Percentiles rank a stretch among this genome's conserved stretches.
Evolutionary conservation across 768 basidiomycete species (phyloP).

Genomic region (Pholiota microspora): DNA sequence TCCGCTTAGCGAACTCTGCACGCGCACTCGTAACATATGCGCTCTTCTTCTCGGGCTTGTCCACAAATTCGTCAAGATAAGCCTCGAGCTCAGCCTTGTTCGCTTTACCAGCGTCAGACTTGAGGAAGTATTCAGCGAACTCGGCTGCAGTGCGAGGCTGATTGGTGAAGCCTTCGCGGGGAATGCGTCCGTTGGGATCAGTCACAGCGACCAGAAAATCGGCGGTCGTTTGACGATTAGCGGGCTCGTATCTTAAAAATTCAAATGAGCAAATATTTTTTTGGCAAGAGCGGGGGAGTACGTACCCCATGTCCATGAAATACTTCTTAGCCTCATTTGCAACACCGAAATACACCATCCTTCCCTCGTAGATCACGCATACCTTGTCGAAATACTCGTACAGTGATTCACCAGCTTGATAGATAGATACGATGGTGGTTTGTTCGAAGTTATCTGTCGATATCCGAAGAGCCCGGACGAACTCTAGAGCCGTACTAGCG

Average conservation of each 20-base stretch:
- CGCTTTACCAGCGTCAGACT: constrained; percentile 34
- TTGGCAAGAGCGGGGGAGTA: not conserved
- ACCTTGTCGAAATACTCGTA: constrained; percentile 78
- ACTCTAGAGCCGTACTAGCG: constrained; percentile 72
- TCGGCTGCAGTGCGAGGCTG: constrained; percentile 56
- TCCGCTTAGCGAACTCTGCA: constrained; percentile 49
- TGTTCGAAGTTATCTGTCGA: constrained; percentile 53
- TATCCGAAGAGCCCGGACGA: constrained; percentile 62
- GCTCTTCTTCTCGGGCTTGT: constrained; percentile 37
- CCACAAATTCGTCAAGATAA: constrained; percentile 44
- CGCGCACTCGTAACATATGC: constrained; percentile 47
- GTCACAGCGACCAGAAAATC: constrained; percentile 66
- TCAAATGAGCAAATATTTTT: not conserved
- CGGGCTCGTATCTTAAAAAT: constrained; percentile 46
- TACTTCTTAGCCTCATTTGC: constrained; percentile 63
- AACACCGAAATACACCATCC: constrained; percentile 74
- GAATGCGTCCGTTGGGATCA: constrained; percentile 55
- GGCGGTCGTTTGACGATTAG: constrained; percentile 61
- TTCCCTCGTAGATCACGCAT: constrained; percentile 72
- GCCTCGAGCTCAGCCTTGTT: constrained; percentile 47
- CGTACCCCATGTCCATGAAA: constrained; percentile 60
- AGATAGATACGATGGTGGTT: constrained; percentile 77
- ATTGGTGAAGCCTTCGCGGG: constrained; percentile 38
- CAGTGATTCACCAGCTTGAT: constrained; percentile 75
- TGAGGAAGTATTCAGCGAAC: constrained; percentile 48